Conservation (phyloP, 2,329 filamentous ascomycete genomes). For the Colletotrichum sp. region DNA sequence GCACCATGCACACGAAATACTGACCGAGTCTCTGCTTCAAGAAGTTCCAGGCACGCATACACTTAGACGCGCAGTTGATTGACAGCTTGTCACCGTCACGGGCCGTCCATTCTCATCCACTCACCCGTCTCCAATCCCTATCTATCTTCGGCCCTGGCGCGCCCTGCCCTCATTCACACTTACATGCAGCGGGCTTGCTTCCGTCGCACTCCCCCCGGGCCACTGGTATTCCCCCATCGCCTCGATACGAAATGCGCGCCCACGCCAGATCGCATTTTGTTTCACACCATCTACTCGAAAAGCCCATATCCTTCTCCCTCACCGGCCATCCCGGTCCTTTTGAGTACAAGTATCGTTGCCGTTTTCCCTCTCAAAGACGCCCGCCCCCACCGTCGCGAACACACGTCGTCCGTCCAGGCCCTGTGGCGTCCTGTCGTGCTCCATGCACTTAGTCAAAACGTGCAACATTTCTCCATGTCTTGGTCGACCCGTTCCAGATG, state of each 20-base stretch:
- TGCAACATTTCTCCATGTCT: neutral
- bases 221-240: neutral
- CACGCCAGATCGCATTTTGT: conserved; percentile 1
- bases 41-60: neutral
- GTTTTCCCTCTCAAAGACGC: neutral
- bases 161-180: neutral
- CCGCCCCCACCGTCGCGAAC: neutral
- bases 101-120: conserved; percentile 1
- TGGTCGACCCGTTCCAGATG: conserved; percentile 8
- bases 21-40: neutral
- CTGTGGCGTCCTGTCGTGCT: conserved; percentile 10
- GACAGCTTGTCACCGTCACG: conserved; percentile 1
- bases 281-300: neutral
- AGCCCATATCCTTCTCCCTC: neutral
- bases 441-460: neutral
- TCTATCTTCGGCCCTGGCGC: neutral
- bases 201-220: conserved; percentile 6
- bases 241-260: neutral
- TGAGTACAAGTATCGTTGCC: neutral
- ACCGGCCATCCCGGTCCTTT: neutral
- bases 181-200: conserved; percentile 5
- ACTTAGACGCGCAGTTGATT: neutral
- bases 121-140: conserved; percentile 3
- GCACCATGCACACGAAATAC: neutral
- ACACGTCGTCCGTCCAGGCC: neutral